Percentiles rank a stretch among this genome's conserved stretches.
Evolutionary conservation across 179 eudicot species (phyloP).

Genomic region (Silene coronaria): DNA sequence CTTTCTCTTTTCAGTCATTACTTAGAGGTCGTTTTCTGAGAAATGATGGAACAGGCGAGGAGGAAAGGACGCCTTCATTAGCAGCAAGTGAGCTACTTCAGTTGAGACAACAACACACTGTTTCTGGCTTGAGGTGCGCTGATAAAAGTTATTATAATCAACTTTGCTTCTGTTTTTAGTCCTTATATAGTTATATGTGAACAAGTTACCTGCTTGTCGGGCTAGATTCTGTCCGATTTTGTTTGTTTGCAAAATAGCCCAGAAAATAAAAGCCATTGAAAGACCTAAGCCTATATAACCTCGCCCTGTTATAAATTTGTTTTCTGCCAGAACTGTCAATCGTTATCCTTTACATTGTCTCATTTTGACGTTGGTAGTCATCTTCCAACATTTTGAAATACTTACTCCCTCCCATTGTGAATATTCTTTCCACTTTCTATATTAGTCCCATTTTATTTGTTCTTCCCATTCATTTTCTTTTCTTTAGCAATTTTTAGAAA

Average conservation of each 20-base stretch:
- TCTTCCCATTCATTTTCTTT: neutral
- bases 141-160: neutral
- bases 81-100: constrained; percentile 81
- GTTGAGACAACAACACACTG: constrained; percentile 88
- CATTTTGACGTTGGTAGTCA: neutral
- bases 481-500: neutral
- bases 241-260: neutral
- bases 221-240: neutral
- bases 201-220: neutral
- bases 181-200: neutral
- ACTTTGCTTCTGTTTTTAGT: neutral
- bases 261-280: neutral
- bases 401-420: neutral
- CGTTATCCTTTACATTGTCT: neutral
- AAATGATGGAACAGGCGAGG: constrained; percentile 70
- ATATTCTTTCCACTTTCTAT: neutral
- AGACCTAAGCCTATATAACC: neutral
- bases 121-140: constrained; percentile 84
- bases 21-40: constrained; percentile 97
- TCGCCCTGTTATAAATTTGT: neutral
- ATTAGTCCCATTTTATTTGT: neutral
- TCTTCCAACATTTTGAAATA: neutral
- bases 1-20: constrained; percentile 55
- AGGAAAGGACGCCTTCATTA: constrained; percentile 74
- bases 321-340: neutral